A percentile compares a stretch with the other conserved stretches of the same genome.
phyloP scores from a whole-genome alignment of 176 grass and related monocot species.

The Oryza rufipogon region DNA sequence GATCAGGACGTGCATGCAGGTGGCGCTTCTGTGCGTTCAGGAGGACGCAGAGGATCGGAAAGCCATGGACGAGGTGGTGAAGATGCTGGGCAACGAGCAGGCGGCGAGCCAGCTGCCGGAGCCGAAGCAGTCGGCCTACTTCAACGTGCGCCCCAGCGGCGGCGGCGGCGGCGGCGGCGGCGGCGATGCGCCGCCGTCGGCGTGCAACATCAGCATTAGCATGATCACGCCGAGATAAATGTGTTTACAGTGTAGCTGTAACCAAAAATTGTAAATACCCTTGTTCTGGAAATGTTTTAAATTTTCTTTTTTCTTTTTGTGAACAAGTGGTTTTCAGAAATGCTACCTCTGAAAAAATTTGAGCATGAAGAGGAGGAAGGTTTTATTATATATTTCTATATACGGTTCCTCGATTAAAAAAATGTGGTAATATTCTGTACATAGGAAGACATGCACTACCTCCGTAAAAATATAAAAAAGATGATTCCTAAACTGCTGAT shows the following conservation, averaged over 20 bases:
- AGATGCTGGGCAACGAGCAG: conserved; percentile 40
- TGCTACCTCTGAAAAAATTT: too few species aligned
- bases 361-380: too few species aligned
- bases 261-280: neutral
- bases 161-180: neutral
- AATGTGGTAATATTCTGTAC: too few species aligned
- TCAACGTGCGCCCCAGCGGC: conserved; percentile 2
- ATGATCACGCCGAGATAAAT: neutral
- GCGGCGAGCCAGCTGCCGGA: conserved; percentile 31
- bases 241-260: neutral
- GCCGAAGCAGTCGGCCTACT: conserved; percentile 53
- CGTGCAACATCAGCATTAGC: conserved; percentile 16
- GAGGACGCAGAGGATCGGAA: conserved; percentile 52
- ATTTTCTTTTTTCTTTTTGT: neutral
- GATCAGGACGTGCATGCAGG: conserved; percentile 47
- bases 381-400: too few species aligned
- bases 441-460: too few species aligned
- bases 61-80: conserved; percentile 48
- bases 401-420: too few species aligned
- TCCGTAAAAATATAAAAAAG: too few species aligned
- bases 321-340: too few species aligned
- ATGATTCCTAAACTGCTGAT: too few species aligned
- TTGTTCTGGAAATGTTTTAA: neutral
- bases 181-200: neutral
- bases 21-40: conserved; percentile 56